Evolutionary conservation across 2,329 filamentous ascomycete species (phyloP).

Genomic region (Rosellinia necatrix): DNA sequence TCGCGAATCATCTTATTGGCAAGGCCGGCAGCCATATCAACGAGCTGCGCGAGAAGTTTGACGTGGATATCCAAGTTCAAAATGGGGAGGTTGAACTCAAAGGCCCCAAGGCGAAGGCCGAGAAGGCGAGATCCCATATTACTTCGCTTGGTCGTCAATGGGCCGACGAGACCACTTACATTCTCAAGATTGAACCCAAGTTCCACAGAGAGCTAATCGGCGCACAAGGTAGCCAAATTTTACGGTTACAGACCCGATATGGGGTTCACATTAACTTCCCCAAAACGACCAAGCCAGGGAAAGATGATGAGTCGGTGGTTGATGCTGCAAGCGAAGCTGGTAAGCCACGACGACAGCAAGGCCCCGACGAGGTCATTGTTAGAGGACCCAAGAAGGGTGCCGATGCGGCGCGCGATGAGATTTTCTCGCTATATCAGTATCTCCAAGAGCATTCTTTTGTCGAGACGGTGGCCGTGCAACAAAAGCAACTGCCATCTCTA

Average conservation of each 20-base stretch:
- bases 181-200: constrained; percentile 88
- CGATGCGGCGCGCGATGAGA: constrained; percentile 88
- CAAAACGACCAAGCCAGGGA: constrained; percentile 62
- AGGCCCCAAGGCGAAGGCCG: constrained; percentile 92
- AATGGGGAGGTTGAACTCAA: constrained; percentile 95
- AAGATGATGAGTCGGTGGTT: constrained; percentile 71
- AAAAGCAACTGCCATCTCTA: constrained; percentile 89
- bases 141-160: constrained; percentile 77
- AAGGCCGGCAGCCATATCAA: constrained; percentile 70
- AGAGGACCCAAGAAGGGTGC: constrained; percentile 92
- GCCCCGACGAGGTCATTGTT: constrained; percentile 84
- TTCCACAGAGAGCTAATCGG: constrained; percentile 95
- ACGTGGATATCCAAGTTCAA: constrained; percentile 82
- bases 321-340: constrained; percentile 72
- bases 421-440: constrained; percentile 86
- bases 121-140: constrained; percentile 83
- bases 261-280: constrained; percentile 94
- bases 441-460: constrained; percentile 84
- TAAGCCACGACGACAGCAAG: constrained; percentile 71
- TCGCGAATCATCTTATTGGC: constrained; percentile 80
- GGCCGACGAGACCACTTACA: constrained; percentile 87
- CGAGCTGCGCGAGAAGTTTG: constrained; percentile 68
- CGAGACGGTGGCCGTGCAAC: constrained; percentile 81
- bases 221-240: constrained; percentile 83
- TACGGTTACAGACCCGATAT: constrained; percentile 89